phyloP scores from a whole-genome alignment of 768 basidiomycete species.

The Hortiboletus campestris region DNA sequence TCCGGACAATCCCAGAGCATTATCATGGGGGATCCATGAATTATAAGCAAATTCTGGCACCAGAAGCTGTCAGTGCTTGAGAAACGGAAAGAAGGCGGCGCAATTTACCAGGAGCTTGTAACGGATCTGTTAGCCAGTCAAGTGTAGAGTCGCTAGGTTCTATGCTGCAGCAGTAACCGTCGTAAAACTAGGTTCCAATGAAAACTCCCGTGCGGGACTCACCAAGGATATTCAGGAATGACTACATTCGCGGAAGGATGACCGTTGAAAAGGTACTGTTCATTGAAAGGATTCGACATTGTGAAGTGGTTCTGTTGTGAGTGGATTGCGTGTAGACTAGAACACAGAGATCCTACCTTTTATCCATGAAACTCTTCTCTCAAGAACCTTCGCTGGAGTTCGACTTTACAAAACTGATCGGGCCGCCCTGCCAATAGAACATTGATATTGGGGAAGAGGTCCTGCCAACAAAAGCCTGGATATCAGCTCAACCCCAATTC shows the following conservation, averaged over 20 bases:
- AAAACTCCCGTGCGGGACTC: not conserved
- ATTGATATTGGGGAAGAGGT: accelerated
- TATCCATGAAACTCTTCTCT: not conserved
- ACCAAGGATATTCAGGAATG: not conserved
- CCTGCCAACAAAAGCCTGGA: not conserved
- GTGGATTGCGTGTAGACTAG: not conserved
- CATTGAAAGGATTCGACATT: not conserved
- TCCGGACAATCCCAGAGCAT: not conserved
- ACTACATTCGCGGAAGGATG: not conserved
- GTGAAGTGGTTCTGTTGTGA: not conserved
- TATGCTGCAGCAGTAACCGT: not conserved
- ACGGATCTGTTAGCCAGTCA: not conserved
- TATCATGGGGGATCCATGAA: not conserved
- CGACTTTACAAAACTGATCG: not conserved
- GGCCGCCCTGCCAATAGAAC: not conserved
- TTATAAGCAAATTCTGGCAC: not conserved
- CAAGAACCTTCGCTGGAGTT: not conserved
- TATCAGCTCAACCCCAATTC: not conserved
- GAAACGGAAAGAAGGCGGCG: not conserved
- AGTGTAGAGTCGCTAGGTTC: not conserved
- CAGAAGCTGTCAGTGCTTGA: not conserved
- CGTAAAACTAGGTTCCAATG: not conserved
- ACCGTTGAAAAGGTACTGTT: not conserved
- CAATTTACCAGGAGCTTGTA: not conserved
- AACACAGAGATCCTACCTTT: conserved; percentile 5